These are phyloP conservation scores for Hanseniaspora occidentalis DNA, from an alignment of 805 yeast genomes.

Conservation along the genomic window DNA sequence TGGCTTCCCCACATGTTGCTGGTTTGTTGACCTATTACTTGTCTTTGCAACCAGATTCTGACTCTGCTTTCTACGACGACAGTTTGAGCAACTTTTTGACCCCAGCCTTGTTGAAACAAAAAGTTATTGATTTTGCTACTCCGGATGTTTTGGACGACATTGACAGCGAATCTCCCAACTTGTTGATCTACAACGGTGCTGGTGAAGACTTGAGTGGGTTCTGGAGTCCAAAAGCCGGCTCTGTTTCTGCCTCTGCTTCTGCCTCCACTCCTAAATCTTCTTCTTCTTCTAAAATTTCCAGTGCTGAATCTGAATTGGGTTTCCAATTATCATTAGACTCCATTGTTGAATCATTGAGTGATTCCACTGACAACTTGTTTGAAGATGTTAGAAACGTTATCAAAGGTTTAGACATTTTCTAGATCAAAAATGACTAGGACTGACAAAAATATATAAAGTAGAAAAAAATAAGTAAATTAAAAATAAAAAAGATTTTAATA, in stretches of 20 bases:
- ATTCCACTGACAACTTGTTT: slow-evolving; percentile 16
- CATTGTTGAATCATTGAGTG: slow-evolving; percentile 12
- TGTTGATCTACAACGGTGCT: slow-evolving; percentile 70
- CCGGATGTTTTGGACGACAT: slow-evolving; percentile 45
- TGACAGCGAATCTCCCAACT: slow-evolving; percentile 65
- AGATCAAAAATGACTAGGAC: no score
- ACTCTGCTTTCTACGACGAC: slow-evolving; percentile 47
- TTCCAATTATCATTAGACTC: slow-evolving; percentile 7
- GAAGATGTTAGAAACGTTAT: slow-evolving; percentile 18
- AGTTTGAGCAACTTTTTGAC: slow-evolving; percentile 37
- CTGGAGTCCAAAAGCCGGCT: slow-evolving; percentile 31
- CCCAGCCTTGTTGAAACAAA: slow-evolving; percentile 67
- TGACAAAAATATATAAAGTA: no score
- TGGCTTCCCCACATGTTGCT: slow-evolving; percentile 96
- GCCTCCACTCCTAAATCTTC: neutral
- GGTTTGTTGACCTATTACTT: slow-evolving; percentile 85
- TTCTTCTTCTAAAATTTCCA: slow-evolving; percentile 2
- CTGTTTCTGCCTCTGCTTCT: slow-evolving; percentile 2
- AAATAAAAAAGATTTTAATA: neutral
- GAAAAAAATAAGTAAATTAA: neutral
- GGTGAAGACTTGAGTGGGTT: slow-evolving; percentile 57
- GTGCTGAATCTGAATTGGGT: slow-evolving; percentile 4
- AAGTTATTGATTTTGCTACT: slow-evolving; percentile 57
- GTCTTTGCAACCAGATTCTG: slow-evolving; percentile 68
- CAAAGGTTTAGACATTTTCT: slow-evolving; percentile 10